Percentiles rank a stretch among this genome's conserved stretches.
Evolutionary conservation across 352 stramenopile genomes (phyloP).

Genomic region (Globisporangium mamillatum): DNA sequence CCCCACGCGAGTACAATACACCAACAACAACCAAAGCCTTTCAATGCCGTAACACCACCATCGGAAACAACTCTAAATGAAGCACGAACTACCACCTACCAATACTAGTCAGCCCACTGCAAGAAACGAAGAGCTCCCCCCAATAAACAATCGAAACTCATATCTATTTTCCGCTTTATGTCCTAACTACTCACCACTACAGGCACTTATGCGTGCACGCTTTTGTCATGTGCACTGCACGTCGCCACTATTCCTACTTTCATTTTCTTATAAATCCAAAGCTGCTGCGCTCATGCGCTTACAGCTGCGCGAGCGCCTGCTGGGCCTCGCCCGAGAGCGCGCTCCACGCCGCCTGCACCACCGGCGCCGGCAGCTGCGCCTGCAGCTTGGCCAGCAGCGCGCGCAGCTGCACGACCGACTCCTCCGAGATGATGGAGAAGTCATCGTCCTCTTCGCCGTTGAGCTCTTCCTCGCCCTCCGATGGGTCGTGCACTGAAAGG

Average conservation of each 20-base stretch:
- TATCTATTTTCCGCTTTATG: constrained; percentile 6
- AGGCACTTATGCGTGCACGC: neutral
- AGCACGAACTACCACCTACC: neutral
- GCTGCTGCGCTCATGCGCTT: constrained; percentile 9
- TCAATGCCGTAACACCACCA: neutral
- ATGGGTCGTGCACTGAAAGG: constrained; percentile 57
- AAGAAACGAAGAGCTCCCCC: neutral
- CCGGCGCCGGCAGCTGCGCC: constrained; percentile 49
- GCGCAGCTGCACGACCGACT: constrained; percentile 54
- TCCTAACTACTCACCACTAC: constrained; percentile 5
- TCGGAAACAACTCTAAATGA: neutral
- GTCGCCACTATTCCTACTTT: neutral
- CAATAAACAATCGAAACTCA: constrained; percentile 7
- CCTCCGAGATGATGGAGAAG: constrained; percentile 65
- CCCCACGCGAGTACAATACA: neutral
- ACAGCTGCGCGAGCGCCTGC: constrained; percentile 63
- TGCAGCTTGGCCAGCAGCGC: constrained; percentile 64
- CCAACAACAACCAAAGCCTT: neutral
- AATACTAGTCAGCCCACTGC: neutral
- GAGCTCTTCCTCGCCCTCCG: constrained; percentile 44
- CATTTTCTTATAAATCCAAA: constrained; percentile 4
- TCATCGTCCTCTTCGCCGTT: constrained; percentile 64
- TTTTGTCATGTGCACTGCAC: neutral
- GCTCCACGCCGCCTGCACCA: constrained; percentile 68
- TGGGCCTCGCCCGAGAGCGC: constrained; percentile 71